phyloP scores from a whole-genome alignment of 2,329 filamentous ascomycete genomes.

The Geosmithia morbida region DNA sequence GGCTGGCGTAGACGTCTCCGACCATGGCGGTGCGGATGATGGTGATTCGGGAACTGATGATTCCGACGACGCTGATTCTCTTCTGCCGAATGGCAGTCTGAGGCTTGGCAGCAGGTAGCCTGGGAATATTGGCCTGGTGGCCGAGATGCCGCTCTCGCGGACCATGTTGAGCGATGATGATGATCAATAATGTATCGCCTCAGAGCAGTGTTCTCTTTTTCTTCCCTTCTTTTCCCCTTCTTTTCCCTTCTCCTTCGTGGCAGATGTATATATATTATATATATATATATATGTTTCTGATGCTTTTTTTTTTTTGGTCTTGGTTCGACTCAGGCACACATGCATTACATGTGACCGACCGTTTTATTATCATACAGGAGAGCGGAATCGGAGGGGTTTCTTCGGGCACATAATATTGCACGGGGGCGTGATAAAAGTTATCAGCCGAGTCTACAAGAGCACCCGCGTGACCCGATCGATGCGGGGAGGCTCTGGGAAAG shows the following conservation, averaged over 20 bases:
- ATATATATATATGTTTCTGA: no score
- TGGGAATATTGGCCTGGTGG: slow-evolving; percentile 30
- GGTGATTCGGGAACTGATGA: slow-evolving; percentile 5
- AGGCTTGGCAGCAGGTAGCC: slow-evolving; percentile 37
- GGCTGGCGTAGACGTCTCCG: slow-evolving; percentile 11
- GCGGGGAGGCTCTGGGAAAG: no score
- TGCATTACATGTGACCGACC: no score
- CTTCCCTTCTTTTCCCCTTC: no score
- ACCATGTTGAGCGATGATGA: slow-evolving; percentile 9
- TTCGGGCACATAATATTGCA: neutral
- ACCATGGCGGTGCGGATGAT: slow-evolving; percentile 6
- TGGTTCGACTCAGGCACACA: no score
- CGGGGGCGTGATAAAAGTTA: neutral
- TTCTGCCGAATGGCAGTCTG: slow-evolving; percentile 28
- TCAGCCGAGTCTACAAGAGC: neutral
- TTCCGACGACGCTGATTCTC: slow-evolving; percentile 9
- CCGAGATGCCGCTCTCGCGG: slow-evolving; percentile 22
- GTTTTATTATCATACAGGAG: no score
- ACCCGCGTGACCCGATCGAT: neutral
- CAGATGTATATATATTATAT: no score
- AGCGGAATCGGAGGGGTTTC: no score
- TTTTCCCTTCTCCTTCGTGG: no score
- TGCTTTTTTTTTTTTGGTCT: no score
- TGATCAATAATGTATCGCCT: no score
- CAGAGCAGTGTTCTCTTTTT: neutral